These are phyloP conservation scores for Coemansia sp. DNA, from an alignment of 192 early-diverging fungal species.

Conservation along the genomic window DNA sequence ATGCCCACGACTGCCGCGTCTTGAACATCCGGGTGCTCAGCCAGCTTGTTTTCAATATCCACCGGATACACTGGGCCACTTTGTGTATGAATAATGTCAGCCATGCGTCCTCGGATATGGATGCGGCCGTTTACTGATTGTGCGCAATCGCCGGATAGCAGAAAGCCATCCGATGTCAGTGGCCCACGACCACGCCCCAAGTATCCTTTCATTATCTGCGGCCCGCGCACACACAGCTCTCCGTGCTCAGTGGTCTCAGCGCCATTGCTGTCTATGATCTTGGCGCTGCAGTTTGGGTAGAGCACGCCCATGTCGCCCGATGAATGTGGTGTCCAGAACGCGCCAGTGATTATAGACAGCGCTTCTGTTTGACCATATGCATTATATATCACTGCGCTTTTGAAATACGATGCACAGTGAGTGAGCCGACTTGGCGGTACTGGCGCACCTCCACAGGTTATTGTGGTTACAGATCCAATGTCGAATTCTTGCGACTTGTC, in stretches of 20 bases:
- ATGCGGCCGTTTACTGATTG: constrained; percentile 62
- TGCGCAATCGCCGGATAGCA: constrained; percentile 80
- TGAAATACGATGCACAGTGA: constrained; percentile 23
- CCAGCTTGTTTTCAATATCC: constrained; percentile 72
- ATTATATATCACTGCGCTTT: not conserved
- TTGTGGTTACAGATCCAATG: constrained; percentile 19
- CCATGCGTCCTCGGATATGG: constrained; percentile 67
- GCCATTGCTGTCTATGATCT: constrained; percentile 54
- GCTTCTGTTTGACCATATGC: constrained; percentile 47
- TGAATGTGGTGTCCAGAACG: constrained; percentile 2
- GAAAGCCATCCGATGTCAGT: constrained; percentile 70
- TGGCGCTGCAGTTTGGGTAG: constrained; percentile 34
- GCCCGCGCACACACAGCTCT: constrained; percentile 79
- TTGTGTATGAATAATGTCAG: constrained; percentile 86
- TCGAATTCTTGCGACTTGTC: constrained; percentile 5
- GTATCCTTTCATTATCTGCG: constrained; percentile 85
- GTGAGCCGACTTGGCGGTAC: constrained; percentile 10
- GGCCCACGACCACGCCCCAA: constrained; percentile 50
- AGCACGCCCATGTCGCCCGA: constrained; percentile 37
- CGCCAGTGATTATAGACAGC: constrained; percentile 19
- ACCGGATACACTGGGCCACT: constrained; percentile 68
- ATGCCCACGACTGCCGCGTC: constrained; percentile 66
- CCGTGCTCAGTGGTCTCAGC: constrained; percentile 64
- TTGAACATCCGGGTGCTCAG: constrained; percentile 61
- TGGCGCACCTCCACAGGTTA: constrained; percentile 41